Conservation (phyloP, 2,329 filamentous ascomycete genomes). For the Penicillium glabrum region DNA sequence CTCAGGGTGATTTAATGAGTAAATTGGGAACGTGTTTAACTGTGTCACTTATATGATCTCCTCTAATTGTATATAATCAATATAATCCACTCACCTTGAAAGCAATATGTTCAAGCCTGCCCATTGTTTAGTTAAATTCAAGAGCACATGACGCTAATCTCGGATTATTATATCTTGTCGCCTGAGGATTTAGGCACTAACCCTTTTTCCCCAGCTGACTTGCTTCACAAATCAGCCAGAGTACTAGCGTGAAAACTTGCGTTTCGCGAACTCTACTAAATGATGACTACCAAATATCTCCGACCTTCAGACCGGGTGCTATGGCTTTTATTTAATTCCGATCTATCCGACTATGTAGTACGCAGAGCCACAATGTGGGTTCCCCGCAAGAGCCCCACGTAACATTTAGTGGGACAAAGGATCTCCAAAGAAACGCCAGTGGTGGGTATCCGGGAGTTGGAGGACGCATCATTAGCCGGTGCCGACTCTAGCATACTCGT, state of each 20-base stretch:
- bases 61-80: neutral
- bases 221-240: too few species aligned
- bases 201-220: neutral
- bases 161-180: neutral
- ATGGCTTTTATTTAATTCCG: neutral
- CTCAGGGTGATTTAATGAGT: neutral
- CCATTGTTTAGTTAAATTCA: too few species aligned
- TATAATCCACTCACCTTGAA: neutral
- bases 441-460: slow-evolving; percentile 17
- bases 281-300: neutral
- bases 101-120: too few species aligned
- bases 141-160: neutral
- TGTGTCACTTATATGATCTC: too few species aligned
- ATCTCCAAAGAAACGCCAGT: neutral
- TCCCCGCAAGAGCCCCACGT: slow-evolving; percentile 26
- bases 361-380: slow-evolving; percentile 8
- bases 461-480: slow-evolving; percentile 10
- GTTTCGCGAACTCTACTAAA: neutral
- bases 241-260: too few species aligned
- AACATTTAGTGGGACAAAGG: neutral
- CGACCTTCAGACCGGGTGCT: neutral
- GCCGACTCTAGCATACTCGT: neutral
- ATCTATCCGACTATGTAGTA: neutral
- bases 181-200: neutral
- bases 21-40: too few species aligned